Conservation (phyloP, 2,329 filamentous ascomycete species). For the Peltaster fructicola region DNA sequence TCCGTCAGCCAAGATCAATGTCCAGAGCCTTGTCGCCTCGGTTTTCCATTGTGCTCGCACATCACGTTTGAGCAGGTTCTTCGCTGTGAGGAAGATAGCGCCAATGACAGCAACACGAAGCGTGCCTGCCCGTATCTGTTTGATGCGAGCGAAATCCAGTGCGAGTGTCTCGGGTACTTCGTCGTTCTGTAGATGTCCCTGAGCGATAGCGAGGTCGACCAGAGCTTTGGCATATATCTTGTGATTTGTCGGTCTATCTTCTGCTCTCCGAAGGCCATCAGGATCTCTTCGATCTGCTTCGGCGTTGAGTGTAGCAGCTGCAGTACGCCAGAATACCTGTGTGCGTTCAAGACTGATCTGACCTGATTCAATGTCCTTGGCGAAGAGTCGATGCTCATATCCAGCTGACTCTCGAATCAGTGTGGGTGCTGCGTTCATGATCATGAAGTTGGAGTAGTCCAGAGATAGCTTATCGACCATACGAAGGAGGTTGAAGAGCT, state of each 20-base stretch:
- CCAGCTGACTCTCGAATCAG: slow-evolving; percentile 52
- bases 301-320: slow-evolving; percentile 44
- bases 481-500: slow-evolving; percentile 55
- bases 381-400: slow-evolving; percentile 60
- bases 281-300: slow-evolving; percentile 54
- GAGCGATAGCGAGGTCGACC: slow-evolving; percentile 55
- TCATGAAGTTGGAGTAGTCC: slow-evolving; percentile 67
- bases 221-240: slow-evolving; percentile 62
- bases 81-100: slow-evolving; percentile 60
- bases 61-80: slow-evolving; percentile 68
- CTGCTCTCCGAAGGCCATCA: slow-evolving; percentile 44
- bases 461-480: slow-evolving; percentile 63
- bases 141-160: slow-evolving; percentile 48
- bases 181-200: slow-evolving; percentile 33
- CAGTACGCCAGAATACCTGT: slow-evolving; percentile 46
- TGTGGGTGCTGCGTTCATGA: slow-evolving; percentile 52
- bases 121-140: slow-evolving; percentile 37
- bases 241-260: slow-evolving; percentile 45
- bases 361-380: slow-evolving; percentile 42
- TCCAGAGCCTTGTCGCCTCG: slow-evolving; percentile 53
- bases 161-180: slow-evolving; percentile 56
- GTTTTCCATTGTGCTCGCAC: slow-evolving; percentile 61
- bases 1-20: slow-evolving; percentile 44
- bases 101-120: slow-evolving; percentile 54
- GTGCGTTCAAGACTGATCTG: slow-evolving; percentile 40